phyloP scores from a whole-genome alignment of 2,329 filamentous ascomycete genomes.

The Graphiopsis chlorocephala region DNA sequence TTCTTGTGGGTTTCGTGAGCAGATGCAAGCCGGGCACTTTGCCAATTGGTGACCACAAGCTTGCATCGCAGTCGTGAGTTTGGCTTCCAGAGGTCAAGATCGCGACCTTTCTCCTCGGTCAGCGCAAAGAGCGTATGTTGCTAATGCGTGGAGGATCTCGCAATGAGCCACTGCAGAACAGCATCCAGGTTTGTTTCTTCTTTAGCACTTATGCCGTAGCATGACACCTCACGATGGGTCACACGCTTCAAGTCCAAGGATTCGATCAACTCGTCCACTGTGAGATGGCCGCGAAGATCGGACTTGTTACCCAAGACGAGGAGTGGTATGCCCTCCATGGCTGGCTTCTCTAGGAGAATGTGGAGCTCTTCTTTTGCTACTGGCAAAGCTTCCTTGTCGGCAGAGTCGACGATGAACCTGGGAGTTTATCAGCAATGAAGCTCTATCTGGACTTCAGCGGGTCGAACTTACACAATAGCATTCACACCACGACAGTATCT shows the following conservation, averaged over 20 bases:
- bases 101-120: neutral
- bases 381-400: conserved; percentile 75
- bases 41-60: neutral
- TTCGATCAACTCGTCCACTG: conserved; percentile 93
- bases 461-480: conserved; percentile 72
- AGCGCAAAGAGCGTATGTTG: conserved; percentile 18
- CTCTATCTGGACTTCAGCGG: neutral
- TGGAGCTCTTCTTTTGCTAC: conserved; percentile 91
- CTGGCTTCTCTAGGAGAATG: conserved; percentile 77
- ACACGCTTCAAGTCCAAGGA: conserved; percentile 86
- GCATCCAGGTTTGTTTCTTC: conserved; percentile 98
- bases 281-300: conserved; percentile 84
- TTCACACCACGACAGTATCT: conserved; percentile 96
- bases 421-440: conserved; percentile 5
- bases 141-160: conserved; percentile 74
- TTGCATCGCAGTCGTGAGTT: conserved; percentile 9
- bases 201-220: conserved; percentile 97
- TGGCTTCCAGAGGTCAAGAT: neutral
- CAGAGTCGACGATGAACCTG: conserved; percentile 94
- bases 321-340: conserved; percentile 84
- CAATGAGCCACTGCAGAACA: conserved; percentile 94
- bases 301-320: conserved; percentile 97
- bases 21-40: too few species aligned
- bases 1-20: neutral
- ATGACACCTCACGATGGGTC: conserved; percentile 89